Base-by-base conservation (phyloP, 495 filamentous ascomycete genomes). In the Neurospora cerealis region DNA sequence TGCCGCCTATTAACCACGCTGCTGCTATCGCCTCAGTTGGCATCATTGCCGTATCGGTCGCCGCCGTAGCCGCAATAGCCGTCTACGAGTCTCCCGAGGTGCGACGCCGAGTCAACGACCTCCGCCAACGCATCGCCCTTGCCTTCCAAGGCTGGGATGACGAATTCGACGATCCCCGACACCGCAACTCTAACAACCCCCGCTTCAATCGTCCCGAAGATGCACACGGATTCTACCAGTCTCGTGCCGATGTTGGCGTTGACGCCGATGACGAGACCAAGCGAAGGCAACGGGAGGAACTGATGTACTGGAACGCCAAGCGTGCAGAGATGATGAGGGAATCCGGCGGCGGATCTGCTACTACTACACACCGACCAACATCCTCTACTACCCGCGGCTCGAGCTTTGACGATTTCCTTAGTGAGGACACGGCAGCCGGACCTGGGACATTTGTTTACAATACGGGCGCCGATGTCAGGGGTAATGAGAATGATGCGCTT, bases 71-170 rank as follows among this genome's bases (percentile, higher is more conserved):
- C 54, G 93, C 93, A 8, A 89, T 96, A 71, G 93, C 93, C 44
- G 86, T 95, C 72, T 97, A 97, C 82, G 92, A 96, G 79, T 93
- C 89, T 28, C 93, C 92, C 15, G 91, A 95, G 81, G 86, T 96
- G 66, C 89, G 91, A 77, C 88, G 90, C 83, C 91, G 91, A 85
- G 87, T 94, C 70, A 87, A 92, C 73, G 89, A 90, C 75, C 89
- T 92, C 69, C 91, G 93, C 69, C 89, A 93, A 40, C 92, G 92
- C 77, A 89, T 96, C 73, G 92, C 93, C 42, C 80, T 93, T 73
- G 92, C 93, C 19, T 82, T 97, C 36, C 91, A 95, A 78, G 87
- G 87, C 48, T 87, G 95, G 2, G 93, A 92, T 71, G 93, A 95
- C 79, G 92, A 90, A 73, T 86, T 94, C 71, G 88, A 90, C 32